A percentile compares a stretch with the other conserved stretches of the same genome.
Evolutionary conservation across 371 early-diverging fungal genomes (phyloP).

Genomic region (Lichtheimia hyalospora): DNA sequence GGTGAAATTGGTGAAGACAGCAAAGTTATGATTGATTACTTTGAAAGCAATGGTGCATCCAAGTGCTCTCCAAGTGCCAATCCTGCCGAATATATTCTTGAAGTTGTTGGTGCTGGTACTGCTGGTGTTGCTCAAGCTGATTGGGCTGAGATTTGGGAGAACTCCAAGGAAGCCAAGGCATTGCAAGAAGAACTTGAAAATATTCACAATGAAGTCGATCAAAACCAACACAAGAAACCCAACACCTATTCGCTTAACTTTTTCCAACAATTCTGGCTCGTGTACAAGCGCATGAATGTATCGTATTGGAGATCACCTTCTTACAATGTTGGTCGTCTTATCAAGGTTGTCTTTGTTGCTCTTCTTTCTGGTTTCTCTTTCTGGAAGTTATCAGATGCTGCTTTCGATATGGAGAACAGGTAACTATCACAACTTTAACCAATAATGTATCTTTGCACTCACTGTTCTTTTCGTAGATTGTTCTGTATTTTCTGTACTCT

Average conservation of each 20-base stretch:
- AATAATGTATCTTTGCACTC: not conserved
- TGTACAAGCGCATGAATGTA: conserved; percentile 62
- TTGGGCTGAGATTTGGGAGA: conserved; percentile 65
- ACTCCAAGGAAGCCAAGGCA: conserved; percentile 45
- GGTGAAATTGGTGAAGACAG: conserved; percentile 70
- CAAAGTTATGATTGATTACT: conserved; percentile 57
- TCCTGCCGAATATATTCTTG: conserved; percentile 74
- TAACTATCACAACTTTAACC: not conserved
- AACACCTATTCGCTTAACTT: conserved; percentile 34
- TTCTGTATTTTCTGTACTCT: conserved; percentile 75
- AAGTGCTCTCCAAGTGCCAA: conserved; percentile 60
- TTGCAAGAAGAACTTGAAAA: conserved; percentile 39
- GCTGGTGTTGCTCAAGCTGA: conserved; percentile 57
- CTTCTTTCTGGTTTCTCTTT: conserved; percentile 79
- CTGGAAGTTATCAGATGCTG: conserved; percentile 56
- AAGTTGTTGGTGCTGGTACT: conserved; percentile 64
- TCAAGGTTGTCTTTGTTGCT: conserved; percentile 52
- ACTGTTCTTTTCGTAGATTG: conserved; percentile 18
- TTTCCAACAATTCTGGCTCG: conserved; percentile 52
- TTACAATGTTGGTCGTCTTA: conserved; percentile 68
- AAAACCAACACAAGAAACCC: conserved; percentile 11
- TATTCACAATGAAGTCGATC: conserved; percentile 23
- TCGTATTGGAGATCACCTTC: conserved; percentile 68
- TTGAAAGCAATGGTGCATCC: conserved; percentile 64
- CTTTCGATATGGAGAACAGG: conserved; percentile 68